Base-by-base conservation (phyloP, 2,329 filamentous ascomycete genomes). In the Tolypocladium cylindrosporum region DNA sequence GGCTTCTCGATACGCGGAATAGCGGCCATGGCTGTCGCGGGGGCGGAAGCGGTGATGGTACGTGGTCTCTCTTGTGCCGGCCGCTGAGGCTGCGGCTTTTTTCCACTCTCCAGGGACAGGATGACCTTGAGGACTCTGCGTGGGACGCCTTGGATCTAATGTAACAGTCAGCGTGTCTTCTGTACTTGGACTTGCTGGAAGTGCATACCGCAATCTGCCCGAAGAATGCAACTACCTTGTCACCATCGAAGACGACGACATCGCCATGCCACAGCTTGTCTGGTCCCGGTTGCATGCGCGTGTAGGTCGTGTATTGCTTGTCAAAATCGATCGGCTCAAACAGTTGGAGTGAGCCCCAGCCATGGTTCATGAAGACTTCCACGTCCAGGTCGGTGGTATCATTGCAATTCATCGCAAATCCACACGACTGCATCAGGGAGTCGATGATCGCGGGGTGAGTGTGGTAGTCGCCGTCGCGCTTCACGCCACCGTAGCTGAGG, bases 401-500 rank as follows among this genome's bases (percentile, higher is more conserved):
- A 10, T 78, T 80, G 9, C 75, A 79, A 62, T 84, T 84, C 65
- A 82, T 73, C 58, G 83, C 78, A 67, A 83, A 84, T 21, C 81
- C 81, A 3, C 52, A 58, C 2, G 57, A 50, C n/a, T 63, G 61
- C 9, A 57, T 53, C 16, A 58, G 48, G 52, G 55, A 55, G 11
- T 63, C 61, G 13, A 63, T 56, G 55, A 57, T 58, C 41, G 55
- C 55, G 1, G 58, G 60, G 14, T 61, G 58, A n/a, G 54, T 57
- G 21, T 52, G 36, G 48, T 57, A 61, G 41, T 42, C 40, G 10
- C 59, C 59, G 21, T 27, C 54, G 19, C 51, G 52, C 52, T 57
- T 58, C 19, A 60, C 55, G n/a, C 45, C 43, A 16, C 51, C 39
- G 39, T 50, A 57, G 51, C 51, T 57, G 27, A 50, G 40, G 11